These are phyloP conservation scores for Exophiala bonariae DNA, from an alignment of 2,329 filamentous ascomycete species.

Conservation along the genomic window DNA sequence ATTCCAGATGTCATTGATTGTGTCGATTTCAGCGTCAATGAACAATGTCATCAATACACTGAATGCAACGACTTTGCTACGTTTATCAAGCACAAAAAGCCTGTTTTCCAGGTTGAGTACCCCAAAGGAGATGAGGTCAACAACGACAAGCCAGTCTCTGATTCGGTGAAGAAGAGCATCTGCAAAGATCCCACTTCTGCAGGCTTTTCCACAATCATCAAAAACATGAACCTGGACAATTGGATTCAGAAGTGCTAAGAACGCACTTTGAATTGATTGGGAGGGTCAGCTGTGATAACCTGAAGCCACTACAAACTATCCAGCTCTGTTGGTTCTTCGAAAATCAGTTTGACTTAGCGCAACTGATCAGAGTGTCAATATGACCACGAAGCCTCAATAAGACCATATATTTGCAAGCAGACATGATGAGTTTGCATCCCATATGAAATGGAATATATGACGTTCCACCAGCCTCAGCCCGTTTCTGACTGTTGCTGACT, in stretches of 20 bases:
- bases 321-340: no score
- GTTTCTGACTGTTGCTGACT: no score
- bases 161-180: conserved; percentile 37
- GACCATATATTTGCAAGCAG: no score
- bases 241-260: conserved; percentile 59
- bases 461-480: no score
- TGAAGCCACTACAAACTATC: no score
- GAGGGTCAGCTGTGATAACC: no score
- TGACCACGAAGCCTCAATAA: no score
- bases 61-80: conserved; percentile 61
- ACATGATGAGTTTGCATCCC: no score
- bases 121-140: conserved; percentile 50
- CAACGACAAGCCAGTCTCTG: conserved; percentile 35
- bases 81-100: conserved; percentile 63
- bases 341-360: no score
- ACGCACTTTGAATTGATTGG: neutral
- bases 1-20: conserved; percentile 51
- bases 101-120: conserved; percentile 74
- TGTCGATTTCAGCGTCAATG: conserved; percentile 68
- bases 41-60: conserved; percentile 63
- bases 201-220: conserved; percentile 64
- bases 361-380: no score
- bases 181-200: conserved; percentile 50
- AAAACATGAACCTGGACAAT: conserved; percentile 63
- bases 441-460: no score